Percentiles rank a stretch among this genome's conserved stretches.
Conservation (phyloP, 2,329 filamentous ascomycete genomes). For the Graphiopsis chlorocephala region DNA sequence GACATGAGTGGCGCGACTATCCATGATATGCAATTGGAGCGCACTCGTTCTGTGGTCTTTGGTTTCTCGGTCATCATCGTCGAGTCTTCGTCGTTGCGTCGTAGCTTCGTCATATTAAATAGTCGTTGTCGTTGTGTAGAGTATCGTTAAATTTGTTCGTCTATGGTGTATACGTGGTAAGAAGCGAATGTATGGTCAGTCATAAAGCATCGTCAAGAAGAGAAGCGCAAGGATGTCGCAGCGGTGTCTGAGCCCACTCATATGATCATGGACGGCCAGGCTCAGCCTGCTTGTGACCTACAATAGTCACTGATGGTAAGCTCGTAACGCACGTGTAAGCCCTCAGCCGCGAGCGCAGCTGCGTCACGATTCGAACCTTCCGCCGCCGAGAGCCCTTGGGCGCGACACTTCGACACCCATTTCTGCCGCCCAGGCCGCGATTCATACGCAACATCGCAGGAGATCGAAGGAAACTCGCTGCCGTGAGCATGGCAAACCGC, state of each 20-base stretch:
- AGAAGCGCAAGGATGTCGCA: background rate
- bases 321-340: background rate
- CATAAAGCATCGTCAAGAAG: background rate
- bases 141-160: background rate
- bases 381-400: background rate
- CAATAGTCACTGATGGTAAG: background rate
- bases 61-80: background rate
- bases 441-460: background rate
- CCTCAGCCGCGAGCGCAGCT: background rate
- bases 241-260: background rate
- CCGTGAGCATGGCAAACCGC: background rate
- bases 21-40: conserved; percentile 1
- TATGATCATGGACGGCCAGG: background rate
- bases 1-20: conserved; percentile 11
- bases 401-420: background rate
- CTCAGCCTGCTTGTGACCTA: background rate
- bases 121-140: background rate
- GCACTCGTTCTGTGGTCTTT: background rate
- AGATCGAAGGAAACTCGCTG: background rate
- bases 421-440: background rate
- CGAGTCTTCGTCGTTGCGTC: background rate
- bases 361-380: background rate
- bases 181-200: background rate
- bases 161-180: background rate
- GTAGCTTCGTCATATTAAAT: background rate